Base-by-base conservation (phyloP, 1,139 yeast species). In the Kurtzmaniella quercitrusa region DNA sequence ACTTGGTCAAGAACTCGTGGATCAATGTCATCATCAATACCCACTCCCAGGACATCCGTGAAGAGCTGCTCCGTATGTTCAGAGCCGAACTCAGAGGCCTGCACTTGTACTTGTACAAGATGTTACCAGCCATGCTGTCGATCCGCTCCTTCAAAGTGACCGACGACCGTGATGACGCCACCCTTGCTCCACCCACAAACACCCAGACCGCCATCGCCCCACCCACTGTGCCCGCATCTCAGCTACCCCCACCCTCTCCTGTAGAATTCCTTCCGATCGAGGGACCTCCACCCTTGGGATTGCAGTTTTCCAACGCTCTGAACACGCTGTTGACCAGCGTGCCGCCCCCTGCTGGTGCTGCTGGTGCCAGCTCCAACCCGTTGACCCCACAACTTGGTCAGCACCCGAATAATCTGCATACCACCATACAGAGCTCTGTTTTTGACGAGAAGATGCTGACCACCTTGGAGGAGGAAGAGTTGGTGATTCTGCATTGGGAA, bases 51-150 rank as follows among this genome's bases (percentile, higher is more conserved):
- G 73, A 70, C 37, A 70, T 70, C 44, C 58, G 60, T 43, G 77
- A 68, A 38, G 66, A 63, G 18, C 58, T 64, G 34, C 57, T 75
- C 52, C 73, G 73, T 49, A 56, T 84, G 31, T 78, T 66, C 51
- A 70, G 84, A 45, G 85, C 82, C 0, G 90, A 83, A 57, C 64
- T 85, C 49, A 77, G 73, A 52, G 94, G 94, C 8, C 74, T 87
- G 0, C 71, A 72, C 43, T 59, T 85, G 44, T 70, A 71, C 48
- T 57, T 85, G 21, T 82, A 75, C 63, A 82, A 78, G 54, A 69
- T 81, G 7, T 79, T 81, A 1, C 57, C 70, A 10, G 76, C 66
- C 37, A 51, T 75, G 38, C 75, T 70, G 53, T 72, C 79, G 37
- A 39, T 44, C 77, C 70, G 53, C 64, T 65, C 48, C 79, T 82